A percentile compares a stretch with the other conserved stretches of the same genome.
Evolutionary conservation across 2,329 filamentous ascomycete genomes (phyloP).

Genomic region (Fusarium sp.): DNA sequence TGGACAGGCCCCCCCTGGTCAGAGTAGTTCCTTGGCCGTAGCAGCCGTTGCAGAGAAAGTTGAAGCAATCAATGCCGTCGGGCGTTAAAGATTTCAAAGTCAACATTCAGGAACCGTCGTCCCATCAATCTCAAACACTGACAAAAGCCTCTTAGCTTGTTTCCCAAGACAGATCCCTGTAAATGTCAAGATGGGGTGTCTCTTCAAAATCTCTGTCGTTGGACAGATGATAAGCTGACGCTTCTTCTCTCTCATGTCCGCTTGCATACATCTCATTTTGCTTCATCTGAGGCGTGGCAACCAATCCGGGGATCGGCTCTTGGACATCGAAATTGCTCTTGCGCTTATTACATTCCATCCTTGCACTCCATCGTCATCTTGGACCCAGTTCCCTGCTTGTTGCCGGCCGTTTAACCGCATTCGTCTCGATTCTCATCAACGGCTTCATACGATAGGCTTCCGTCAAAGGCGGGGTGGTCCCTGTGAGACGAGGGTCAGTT

Average conservation of each 20-base stretch:
- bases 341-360: slow-evolving; percentile 35
- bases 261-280: slow-evolving; percentile 14
- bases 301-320: slow-evolving; percentile 36
- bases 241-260: not conserved
- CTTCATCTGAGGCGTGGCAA: slow-evolving; percentile 10
- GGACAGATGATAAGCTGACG: slow-evolving; percentile 26
- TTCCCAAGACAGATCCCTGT: not conserved
- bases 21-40: slow-evolving; percentile 15
- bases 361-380: slow-evolving; percentile 36
- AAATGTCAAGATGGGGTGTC: not conserved
- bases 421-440: slow-evolving; percentile 35
- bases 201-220: slow-evolving; percentile 6
- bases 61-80: slow-evolving; percentile 18
- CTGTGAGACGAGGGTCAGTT: slow-evolving; percentile 39
- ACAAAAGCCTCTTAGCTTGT: slow-evolving; percentile 38
- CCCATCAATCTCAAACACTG: slow-evolving; percentile 64
- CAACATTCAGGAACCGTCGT: slow-evolving; percentile 47
- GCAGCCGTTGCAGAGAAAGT: not conserved
- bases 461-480: slow-evolving; percentile 40
- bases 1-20: slow-evolving; percentile 24
- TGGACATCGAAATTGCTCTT: slow-evolving; percentile 32
- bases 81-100: slow-evolving; percentile 27
- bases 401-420: slow-evolving; percentile 40
- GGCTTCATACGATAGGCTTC: slow-evolving; percentile 37
- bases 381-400: slow-evolving; percentile 37